Evolutionary conservation across 306 rosid genomes (phyloP).

Genomic region (Vigna angularis): DNA sequence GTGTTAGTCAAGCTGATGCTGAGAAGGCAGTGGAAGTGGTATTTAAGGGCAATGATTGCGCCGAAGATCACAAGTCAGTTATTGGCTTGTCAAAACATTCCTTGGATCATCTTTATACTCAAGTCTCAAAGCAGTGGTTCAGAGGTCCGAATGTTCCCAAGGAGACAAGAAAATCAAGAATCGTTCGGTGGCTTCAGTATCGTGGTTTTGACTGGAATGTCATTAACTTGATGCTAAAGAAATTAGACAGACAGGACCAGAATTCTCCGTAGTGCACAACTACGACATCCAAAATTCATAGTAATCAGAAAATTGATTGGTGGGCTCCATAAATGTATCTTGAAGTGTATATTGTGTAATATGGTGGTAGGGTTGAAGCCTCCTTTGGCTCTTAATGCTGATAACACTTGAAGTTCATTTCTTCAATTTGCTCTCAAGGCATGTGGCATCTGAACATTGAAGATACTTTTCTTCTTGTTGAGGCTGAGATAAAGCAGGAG

Average conservation of each 20-base stretch:
- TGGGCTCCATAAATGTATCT: constrained; percentile 50
- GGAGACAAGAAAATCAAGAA: constrained; percentile 81
- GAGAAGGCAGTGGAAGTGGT: constrained; percentile 80
- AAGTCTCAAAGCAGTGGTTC: constrained; percentile 88
- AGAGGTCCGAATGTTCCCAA: constrained; percentile 61
- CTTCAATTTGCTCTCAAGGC: constrained; percentile 37
- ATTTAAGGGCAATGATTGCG: constrained; percentile 51
- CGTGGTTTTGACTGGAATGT: constrained; percentile 83
- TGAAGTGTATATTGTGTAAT: constrained; percentile 36
- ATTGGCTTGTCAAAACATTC: constrained; percentile 54
- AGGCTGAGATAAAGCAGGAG: constrained; percentile 42
- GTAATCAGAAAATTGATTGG: constrained; percentile 46
- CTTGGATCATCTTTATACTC: constrained; percentile 70
- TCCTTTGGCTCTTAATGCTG: constrained; percentile 43
- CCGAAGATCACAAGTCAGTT: constrained; percentile 49
- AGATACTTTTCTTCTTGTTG: constrained; percentile 29
- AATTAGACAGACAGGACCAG: constrained; percentile 59
- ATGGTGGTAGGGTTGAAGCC: constrained; percentile 46
- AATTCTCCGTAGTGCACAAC: constrained; percentile 54
- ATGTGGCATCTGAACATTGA: constrained; percentile 31
- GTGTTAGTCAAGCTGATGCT: constrained; percentile 76
- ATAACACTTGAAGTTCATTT: constrained; percentile 42
- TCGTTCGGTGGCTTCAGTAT: constrained; percentile 83
- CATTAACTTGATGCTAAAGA: constrained; percentile 62
- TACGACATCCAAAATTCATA: constrained; percentile 27